Evolutionary conservation across 345 rosid genomes (phyloP).

Genomic region (Carallia pectinifolia): DNA sequence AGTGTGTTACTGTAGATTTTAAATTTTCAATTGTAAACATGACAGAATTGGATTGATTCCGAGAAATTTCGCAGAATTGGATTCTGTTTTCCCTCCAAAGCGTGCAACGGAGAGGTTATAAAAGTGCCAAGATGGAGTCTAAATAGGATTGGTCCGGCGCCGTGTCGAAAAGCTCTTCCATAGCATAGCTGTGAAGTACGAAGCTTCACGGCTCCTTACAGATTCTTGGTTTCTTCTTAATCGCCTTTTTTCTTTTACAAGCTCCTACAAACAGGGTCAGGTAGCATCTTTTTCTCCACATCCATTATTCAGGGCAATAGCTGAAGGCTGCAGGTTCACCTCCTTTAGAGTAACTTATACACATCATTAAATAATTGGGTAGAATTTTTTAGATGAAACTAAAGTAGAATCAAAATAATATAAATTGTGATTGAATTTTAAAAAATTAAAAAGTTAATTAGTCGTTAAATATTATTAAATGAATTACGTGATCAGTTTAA

Average conservation of each 20-base stretch:
- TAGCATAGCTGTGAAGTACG: slow-evolving; percentile 11
- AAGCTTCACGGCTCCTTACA: slow-evolving; percentile 37
- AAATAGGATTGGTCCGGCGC: neutral
- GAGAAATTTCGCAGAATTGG: slow-evolving; percentile 41
- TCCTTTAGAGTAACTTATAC: too few species aligned
- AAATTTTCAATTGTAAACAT: neutral
- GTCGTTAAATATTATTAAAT: too few species aligned
- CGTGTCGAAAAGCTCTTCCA: neutral
- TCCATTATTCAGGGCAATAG: too few species aligned
- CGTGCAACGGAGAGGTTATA: neutral
- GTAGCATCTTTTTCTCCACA: too few species aligned
- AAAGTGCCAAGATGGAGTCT: neutral
- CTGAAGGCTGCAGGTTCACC: too few species aligned
- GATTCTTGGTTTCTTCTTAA: slow-evolving; percentile 21
- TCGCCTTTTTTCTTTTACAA: neutral
- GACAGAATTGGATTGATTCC: neutral
- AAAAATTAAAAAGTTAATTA: too few species aligned
- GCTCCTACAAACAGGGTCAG: slow-evolving; percentile 1
- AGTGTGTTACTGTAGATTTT: neutral
- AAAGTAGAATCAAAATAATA: too few species aligned
- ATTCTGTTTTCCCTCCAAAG: neutral
- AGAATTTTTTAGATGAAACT: too few species aligned
- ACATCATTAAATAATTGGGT: too few species aligned
- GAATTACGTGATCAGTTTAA: too few species aligned
- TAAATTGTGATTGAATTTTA: too few species aligned